Evolutionary conservation across 495 filamentous ascomycete genomes (phyloP), one percentile per base, ranked within the genome.

Genomic region (Penicillium canescens): DNA sequence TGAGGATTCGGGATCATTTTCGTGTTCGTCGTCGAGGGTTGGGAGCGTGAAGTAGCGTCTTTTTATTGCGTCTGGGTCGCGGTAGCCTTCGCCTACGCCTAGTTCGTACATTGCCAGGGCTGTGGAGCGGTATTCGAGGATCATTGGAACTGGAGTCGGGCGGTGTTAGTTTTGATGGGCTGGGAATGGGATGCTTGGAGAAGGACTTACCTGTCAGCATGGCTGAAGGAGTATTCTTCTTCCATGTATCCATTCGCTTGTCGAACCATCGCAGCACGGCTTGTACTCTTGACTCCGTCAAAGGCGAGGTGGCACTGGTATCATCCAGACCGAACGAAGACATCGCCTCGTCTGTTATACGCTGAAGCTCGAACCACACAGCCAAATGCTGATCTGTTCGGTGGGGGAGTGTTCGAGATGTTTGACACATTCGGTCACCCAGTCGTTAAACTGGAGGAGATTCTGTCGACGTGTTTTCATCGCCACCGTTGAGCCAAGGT

Each of bases 391-490:
- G 70, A 56, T 81, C 78, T 26, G 66, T 61, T 14, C 63, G 53
- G 40, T 69, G 66, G 3, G 75, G 14, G 71, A 72, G 35, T 50
- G 54, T 42, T 72, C 68, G 7, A 82, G 46, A 36, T 71, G 62
- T 5, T 66, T 67, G 6, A 79, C 52, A 57, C 73, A 82, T 41
- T 82, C 77, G 2, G 56, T 55, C 53, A 79, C 69, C 71, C 78
- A 81, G 46, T 73, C 69, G 34, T 73, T 79, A 45, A 69, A 78
- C n/a, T 74, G 63, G 0, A 82, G 73, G 60, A 81, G 60, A 57
- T 77, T 79, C 8, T 78, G 78, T 31, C 78, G 67, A 16, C 78
- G 70, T 31, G 75, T 71, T 57, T 72, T 78, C 71, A 82, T 75
- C 11, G 78, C 73, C 18, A 81, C 77, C 67, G 62, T 68, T n/a